Conservation (phyloP, 257 asterid species). For the Ophiorrhiza pumila region DNA sequence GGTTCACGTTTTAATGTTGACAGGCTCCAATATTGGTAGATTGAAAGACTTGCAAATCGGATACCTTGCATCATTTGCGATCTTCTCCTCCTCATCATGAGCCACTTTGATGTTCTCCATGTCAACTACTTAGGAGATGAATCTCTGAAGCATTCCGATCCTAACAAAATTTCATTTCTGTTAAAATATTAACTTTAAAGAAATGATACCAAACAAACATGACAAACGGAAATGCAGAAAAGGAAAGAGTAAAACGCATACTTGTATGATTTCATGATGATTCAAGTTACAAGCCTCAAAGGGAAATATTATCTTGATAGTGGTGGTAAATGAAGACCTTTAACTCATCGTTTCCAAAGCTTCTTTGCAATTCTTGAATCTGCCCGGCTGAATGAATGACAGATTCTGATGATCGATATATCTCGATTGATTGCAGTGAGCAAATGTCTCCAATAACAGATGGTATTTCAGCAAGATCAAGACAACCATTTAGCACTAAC, state of each 20-base stretch:
- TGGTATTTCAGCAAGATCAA: conserved; percentile 1
- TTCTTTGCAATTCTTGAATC: background rate
- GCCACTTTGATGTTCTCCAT: too few species aligned
- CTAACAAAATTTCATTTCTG: too few species aligned
- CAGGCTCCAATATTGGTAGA: too few species aligned
- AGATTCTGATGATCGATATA: background rate
- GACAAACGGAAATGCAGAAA: background rate
- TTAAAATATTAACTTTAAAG: too few species aligned
- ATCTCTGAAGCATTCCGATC: too few species aligned
- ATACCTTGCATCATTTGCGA: too few species aligned
- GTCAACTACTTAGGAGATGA: too few species aligned
- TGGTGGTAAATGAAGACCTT: background rate
- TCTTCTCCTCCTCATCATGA: too few species aligned
- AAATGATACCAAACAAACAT: too few species aligned
- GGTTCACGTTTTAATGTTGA: too few species aligned
- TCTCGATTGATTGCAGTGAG: conserved; percentile 3
- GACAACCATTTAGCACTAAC: background rate
- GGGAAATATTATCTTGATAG: background rate
- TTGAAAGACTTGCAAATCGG: too few species aligned
- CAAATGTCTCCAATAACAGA: conserved; percentile 4
- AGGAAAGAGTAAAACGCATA: background rate
- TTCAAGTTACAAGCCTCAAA: background rate
- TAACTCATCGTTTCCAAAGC: background rate
- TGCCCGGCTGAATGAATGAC: background rate
- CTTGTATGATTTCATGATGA: background rate